These are phyloP conservation scores for Penicillium digitatum DNA, from an alignment of 2,329 filamentous ascomycete species.

Conservation along the genomic window DNA sequence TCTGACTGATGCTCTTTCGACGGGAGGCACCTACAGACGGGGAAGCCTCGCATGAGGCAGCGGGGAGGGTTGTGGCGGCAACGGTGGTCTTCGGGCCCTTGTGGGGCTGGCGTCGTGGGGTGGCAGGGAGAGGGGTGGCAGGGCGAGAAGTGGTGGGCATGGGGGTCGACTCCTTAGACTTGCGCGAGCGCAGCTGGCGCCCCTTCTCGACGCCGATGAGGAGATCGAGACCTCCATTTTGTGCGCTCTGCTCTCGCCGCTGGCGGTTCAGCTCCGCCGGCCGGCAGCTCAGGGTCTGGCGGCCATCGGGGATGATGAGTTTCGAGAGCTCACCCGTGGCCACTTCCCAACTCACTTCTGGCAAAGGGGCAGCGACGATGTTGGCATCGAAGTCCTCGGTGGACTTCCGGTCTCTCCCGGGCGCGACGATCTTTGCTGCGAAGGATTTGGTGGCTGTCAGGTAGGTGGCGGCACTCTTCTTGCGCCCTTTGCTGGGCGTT, in stretches of 20 bases:
- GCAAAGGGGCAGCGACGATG: constrained; percentile 60
- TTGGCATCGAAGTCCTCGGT: constrained; percentile 39
- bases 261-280: constrained; percentile 71
- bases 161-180: constrained; percentile 42
- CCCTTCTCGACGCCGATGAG: constrained; percentile 47
- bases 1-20: constrained; percentile 26
- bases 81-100: constrained; percentile 55
- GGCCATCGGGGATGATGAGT: constrained; percentile 70
- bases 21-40: constrained; percentile 23
- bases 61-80: constrained; percentile 47
- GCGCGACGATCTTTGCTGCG: constrained; percentile 70
- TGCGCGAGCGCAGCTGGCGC: constrained; percentile 70
- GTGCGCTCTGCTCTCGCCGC: constrained; percentile 60
- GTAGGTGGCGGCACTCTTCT: constrained; percentile 64
- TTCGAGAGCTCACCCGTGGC: constrained; percentile 81
- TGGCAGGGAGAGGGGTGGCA: constrained; percentile 52
- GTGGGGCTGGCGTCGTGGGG: constrained; percentile 51
- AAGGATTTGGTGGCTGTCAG: constrained; percentile 86
- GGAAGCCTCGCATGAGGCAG: constrained; percentile 25
- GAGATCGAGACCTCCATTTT: constrained; percentile 40
- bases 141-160: constrained; percentile 50
- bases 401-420: constrained; percentile 53
- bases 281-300: constrained; percentile 71
- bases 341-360: constrained; percentile 78
- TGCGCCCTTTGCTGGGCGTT: constrained; percentile 53